Evolutionary conservation across 768 basidiomycete species (phyloP), one percentile per base, ranked within the genome.

Genomic region (Tephrocybe sp.): DNA sequence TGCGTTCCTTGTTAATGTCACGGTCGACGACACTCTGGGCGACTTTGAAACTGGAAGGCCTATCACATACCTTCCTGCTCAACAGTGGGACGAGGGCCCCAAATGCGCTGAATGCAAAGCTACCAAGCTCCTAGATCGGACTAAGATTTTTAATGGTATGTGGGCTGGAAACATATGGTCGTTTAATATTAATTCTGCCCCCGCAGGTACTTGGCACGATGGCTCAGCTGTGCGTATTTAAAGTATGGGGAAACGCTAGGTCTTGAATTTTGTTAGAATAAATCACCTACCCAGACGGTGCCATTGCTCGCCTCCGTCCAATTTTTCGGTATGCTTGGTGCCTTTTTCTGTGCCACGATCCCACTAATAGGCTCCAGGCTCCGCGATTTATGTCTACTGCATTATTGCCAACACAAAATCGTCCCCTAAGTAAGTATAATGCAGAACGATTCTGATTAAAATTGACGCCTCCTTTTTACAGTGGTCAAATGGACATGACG

Each of bases 301-400:
- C 51, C 58, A 10, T 54, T 51, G 16, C 41, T 53, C 4, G 73
- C 70, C 4, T 54, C 63, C 9, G 48, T 65, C 13, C 41, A 50
- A 10, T 76, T 75, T 53, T 64, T 62, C 49, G 74, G 74, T 74
- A 45, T 46, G 58, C 51, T 16, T 16, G 16, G n/a, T 15, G 15
- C 5, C 24, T 11, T 23, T 29, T 37, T 36, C 6, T n/a, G n/a
- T n/a, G n/a, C n/a, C n/a, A n/a, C n/a, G n/a, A n/a, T 42, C 25
- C 50, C 27, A 33, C 53, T 47, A 12, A 50, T 43, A 21, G 16
- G 3, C 50, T 16, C 25, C 27, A 76, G 74, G 74, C 6, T 65
- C 70, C n/a, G 73, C 74, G 0, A 57, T 78, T 12, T 76, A 75
- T 56, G 69, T 76, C 2, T 74, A 63, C 52, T 73, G 72, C 50